A percentile compares a stretch with the other conserved stretches of the same genome.
These are phyloP conservation scores for Oryza meridionalis DNA, from an alignment of 176 grass and related monocot genomes.

Conservation along the genomic window DNA sequence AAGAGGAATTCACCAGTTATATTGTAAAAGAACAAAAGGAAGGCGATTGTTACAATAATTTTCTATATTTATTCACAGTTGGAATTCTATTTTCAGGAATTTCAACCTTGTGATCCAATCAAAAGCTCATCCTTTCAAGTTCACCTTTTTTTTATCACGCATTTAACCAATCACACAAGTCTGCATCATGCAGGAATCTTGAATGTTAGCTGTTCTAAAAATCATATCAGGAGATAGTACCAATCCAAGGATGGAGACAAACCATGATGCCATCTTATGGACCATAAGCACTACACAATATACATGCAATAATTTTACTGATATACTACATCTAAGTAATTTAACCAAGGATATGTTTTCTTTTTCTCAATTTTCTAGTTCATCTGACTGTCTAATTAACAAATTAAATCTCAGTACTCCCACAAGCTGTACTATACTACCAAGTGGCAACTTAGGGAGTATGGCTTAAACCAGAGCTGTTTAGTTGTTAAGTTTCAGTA, in stretches of 20 bases:
- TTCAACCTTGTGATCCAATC: background rate
- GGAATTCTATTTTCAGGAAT: background rate
- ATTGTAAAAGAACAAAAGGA: background rate
- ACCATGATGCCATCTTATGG: background rate
- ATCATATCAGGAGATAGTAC: slow-evolving; percentile 2
- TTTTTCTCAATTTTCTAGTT: background rate
- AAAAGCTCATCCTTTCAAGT: background rate
- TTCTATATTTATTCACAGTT: background rate
- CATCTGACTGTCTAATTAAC: background rate
- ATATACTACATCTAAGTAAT: background rate
- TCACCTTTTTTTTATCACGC: background rate
- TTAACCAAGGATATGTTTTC: background rate
- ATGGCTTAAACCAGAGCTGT: slow-evolving; percentile 41
- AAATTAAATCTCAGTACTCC: background rate
- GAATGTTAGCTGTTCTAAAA: slow-evolving; percentile 12
- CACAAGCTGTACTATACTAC: background rate
- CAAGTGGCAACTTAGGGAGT: slow-evolving; percentile 13
- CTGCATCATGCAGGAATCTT: background rate
- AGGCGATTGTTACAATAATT: background rate
- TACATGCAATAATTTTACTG: background rate
- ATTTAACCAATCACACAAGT: slow-evolving; percentile 9
- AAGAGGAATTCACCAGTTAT: background rate
- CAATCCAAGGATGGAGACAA: background rate
- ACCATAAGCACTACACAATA: background rate
- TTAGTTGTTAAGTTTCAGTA: background rate